Percentiles rank a stretch among this genome's conserved stretches.
Conservation (phyloP, 2,329 filamentous ascomycete species). For the Clonostachys rhizophaga region DNA sequence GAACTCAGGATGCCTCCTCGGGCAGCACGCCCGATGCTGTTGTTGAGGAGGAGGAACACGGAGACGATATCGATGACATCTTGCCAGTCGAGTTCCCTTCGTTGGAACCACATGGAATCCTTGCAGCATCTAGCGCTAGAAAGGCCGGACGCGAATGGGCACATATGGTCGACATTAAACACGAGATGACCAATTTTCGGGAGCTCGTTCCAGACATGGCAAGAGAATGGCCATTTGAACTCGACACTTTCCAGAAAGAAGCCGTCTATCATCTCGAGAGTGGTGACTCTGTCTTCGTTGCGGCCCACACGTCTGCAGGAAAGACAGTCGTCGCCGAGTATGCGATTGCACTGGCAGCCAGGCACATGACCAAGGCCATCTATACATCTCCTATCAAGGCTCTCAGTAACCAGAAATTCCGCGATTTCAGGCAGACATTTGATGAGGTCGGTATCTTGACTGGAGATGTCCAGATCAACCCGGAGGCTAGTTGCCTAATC, state of each 20-base stretch:
- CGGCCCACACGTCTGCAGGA: conserved; percentile 93
- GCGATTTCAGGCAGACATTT: conserved; percentile 86
- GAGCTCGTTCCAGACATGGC: conserved; percentile 97
- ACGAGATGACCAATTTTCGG: conserved; percentile 88
- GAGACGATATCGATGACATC: conserved; percentile 74
- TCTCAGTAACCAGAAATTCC: conserved; percentile 96
- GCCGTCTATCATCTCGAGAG: conserved; percentile 96
- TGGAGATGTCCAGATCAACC: conserved; percentile 95
- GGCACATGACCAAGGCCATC: conserved; percentile 99
- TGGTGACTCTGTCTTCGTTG: conserved; percentile 96
- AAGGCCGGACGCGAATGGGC: conserved; percentile 87
- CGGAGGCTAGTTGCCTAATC: conserved; percentile 95
- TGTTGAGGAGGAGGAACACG: conserved; percentile 35
- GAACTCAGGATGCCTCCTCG: conserved; percentile 17
- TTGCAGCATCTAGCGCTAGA: conserved; percentile 67
- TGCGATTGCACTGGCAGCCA: conserved; percentile 94
- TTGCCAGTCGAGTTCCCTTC: conserved; percentile 92
- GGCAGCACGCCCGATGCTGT: conserved; percentile 14
- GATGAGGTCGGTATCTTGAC: conserved; percentile 96
- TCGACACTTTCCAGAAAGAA: conserved; percentile 98
- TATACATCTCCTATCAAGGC: conserved; percentile 99
- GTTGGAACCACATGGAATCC: conserved; percentile 74
- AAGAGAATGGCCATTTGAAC: conserved; percentile 90
- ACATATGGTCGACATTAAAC: conserved; percentile 94
- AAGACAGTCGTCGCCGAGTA: conserved; percentile 99